Percentiles rank a stretch among this genome's conserved stretches.
Evolutionary conservation across 495 filamentous ascomycete species (phyloP).

Genomic region (Achaetomiella virescens): DNA sequence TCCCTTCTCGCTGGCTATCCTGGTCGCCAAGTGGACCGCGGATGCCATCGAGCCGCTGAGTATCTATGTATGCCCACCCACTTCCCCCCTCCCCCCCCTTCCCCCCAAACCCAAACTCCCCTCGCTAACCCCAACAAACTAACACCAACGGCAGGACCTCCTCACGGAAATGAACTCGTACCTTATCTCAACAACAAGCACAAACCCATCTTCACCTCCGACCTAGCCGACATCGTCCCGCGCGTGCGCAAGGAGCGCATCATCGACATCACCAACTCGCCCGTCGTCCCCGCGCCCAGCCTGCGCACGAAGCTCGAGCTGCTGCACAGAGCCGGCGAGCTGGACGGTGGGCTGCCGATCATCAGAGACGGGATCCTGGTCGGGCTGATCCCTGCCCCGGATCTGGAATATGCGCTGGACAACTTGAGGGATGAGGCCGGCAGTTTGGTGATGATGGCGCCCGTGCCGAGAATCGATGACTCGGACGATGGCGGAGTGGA

Average conservation of each 20-base stretch:
- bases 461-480: conserved; percentile 49
- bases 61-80: conserved; percentile 54
- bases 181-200: conserved; percentile 89
- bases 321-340: conserved; percentile 77
- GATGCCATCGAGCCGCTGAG: conserved; percentile 91
- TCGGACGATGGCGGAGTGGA: conserved; percentile 55
- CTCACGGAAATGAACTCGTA: conserved; percentile 97
- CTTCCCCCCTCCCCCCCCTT: background rate
- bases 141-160: conserved; percentile 50
- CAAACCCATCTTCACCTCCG: conserved; percentile 77
- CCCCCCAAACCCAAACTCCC: background rate
- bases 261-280: conserved; percentile 80
- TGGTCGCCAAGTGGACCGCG: conserved; percentile 96
- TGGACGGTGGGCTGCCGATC: conserved; percentile 89
- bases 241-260: conserved; percentile 64
- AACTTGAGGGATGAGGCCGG: conserved; percentile 66
- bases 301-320: conserved; percentile 74
- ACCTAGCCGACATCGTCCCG: conserved; percentile 79
- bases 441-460: conserved; percentile 74
- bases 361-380: conserved; percentile 72
- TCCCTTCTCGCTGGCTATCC: conserved; percentile 85
- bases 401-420: conserved; percentile 90
- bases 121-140: background rate
- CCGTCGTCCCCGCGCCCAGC: conserved; percentile 64
- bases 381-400: conserved; percentile 87